Conservation (phyloP, 2,329 filamentous ascomycete species). For the Drechmeria coniospora region DNA sequence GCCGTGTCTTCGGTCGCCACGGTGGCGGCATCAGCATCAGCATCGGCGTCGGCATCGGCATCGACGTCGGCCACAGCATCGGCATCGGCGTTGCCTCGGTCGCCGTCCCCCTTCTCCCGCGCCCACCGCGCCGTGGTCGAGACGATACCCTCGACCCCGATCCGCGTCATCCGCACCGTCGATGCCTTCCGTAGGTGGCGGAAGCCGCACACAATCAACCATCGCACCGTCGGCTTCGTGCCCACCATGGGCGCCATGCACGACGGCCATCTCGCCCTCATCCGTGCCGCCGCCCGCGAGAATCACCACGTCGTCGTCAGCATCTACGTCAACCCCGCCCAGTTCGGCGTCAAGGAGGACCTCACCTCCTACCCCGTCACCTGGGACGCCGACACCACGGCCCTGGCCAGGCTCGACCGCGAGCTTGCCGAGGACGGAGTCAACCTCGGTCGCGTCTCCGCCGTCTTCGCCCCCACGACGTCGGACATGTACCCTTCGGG, state of each 20-base stretch:
- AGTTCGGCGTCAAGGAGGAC: constrained; percentile 85
- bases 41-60: background rate
- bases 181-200: constrained; percentile 56
- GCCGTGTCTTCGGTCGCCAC: too few species aligned
- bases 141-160: constrained; percentile 39
- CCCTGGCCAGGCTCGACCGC: constrained; percentile 51
- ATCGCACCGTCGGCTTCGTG: constrained; percentile 69
- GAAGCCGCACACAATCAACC: constrained; percentile 45
- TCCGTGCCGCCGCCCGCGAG: constrained; percentile 68
- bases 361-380: constrained; percentile 79
- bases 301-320: constrained; percentile 80
- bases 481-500: constrained; percentile 78
- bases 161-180: constrained; percentile 64
- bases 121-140: constrained; percentile 16
- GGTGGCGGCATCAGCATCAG: background rate
- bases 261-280: constrained; percentile 71
- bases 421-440: constrained; percentile 49
- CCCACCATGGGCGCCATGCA: constrained; percentile 99
- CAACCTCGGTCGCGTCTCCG: constrained; percentile 55
- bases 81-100: background rate
- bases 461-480: constrained; percentile 75
- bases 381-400: constrained; percentile 61
- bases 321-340: constrained; percentile 92
- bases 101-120: constrained; percentile 5
- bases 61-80: constrained; percentile 1